Conservation (phyloP, 768 basidiomycete genomes). For the Lentinula boryana region DNA sequence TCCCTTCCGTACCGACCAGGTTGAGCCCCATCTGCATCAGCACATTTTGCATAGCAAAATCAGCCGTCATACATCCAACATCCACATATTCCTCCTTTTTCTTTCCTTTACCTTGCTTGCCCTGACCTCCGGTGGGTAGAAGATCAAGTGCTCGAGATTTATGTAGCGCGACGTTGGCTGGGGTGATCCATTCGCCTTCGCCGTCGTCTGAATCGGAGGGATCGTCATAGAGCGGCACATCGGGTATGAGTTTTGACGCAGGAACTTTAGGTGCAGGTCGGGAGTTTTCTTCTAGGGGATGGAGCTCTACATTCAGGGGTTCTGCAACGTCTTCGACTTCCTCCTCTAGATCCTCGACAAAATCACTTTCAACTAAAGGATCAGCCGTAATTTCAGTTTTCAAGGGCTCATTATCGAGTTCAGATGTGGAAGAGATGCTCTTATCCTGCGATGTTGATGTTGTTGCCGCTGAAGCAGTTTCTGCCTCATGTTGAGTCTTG, state of each 20-base stretch:
- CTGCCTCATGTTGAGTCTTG: neutral
- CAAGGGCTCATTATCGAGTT: neutral
- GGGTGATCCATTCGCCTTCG: slow-evolving; percentile 97
- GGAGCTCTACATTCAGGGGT: slow-evolving; percentile 41
- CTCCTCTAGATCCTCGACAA: slow-evolving; percentile 15
- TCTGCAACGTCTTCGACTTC: slow-evolving; percentile 1
- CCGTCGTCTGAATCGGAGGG: slow-evolving; percentile 76
- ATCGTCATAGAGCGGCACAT: slow-evolving; percentile 58
- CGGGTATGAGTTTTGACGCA: slow-evolving; percentile 15
- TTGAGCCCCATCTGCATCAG: slow-evolving; percentile 90
- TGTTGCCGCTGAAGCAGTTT: neutral
- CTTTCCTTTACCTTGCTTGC: slow-evolving; percentile 29
- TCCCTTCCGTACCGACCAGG: slow-evolving; percentile 86
- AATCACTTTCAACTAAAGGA: slow-evolving; percentile 11
- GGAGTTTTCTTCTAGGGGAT: slow-evolving; percentile 21
- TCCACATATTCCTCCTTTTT: slow-evolving; percentile 36
- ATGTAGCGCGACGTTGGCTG: slow-evolving; percentile 75
- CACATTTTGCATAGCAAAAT: slow-evolving; percentile 99
- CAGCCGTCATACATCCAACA: slow-evolving; percentile 94
- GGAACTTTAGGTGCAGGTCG: slow-evolving; percentile 12
- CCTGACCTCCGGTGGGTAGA: slow-evolving; percentile 48
- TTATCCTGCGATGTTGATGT: neutral
- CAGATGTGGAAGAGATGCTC: neutral
- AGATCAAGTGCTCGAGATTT: slow-evolving; percentile 85
- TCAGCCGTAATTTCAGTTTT: neutral